Conservation (phyloP, 371 early-diverging fungal species). For the Mycotypha africana region DNA sequence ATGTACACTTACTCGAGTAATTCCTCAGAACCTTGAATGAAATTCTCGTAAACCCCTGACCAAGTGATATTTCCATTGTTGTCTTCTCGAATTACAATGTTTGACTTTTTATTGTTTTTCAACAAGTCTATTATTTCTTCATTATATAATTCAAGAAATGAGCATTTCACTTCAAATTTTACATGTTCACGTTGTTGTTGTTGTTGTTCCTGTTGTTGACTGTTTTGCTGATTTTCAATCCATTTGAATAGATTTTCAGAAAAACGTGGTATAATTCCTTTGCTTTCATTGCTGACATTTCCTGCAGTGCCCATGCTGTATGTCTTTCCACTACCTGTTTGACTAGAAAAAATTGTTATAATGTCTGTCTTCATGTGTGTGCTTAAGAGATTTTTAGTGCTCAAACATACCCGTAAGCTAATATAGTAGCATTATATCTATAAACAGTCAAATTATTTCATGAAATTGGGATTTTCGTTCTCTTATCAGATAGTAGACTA, state of each 20-base stretch:
- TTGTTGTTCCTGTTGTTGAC: too few relatives aligned
- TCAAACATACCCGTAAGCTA: constrained; percentile 18
- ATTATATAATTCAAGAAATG: constrained; percentile 94
- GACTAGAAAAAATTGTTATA: constrained; percentile 21
- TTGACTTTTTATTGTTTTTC: constrained; percentile 6
- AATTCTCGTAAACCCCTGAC: constrained; percentile 81
- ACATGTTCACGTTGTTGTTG: background rate
- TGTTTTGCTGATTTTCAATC: constrained; percentile 15
- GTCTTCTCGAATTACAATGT: constrained; percentile 82
- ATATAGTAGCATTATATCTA: constrained; percentile 20
- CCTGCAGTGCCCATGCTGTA: constrained; percentile 48
- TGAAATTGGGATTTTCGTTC: constrained; percentile 1
- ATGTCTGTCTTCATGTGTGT: too few relatives aligned
- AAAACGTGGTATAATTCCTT: constrained; percentile 87
- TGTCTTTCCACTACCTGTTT: constrained; percentile 56
- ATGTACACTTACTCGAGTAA: constrained; percentile 51
- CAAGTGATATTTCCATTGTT: constrained; percentile 84
- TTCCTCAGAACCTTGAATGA: constrained; percentile 67
- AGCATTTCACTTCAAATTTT: constrained; percentile 52
- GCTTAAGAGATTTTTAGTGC: too few relatives aligned
- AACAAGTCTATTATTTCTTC: constrained; percentile 85
- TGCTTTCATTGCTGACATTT: constrained; percentile 16
- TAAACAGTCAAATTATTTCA: too few relatives aligned
- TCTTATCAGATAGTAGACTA: too few relatives aligned
- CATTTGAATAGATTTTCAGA: constrained; percentile 58